These are phyloP conservation scores for Rhizopogon rudus DNA, from an alignment of 768 basidiomycete genomes.

Conservation along the genomic window DNA sequence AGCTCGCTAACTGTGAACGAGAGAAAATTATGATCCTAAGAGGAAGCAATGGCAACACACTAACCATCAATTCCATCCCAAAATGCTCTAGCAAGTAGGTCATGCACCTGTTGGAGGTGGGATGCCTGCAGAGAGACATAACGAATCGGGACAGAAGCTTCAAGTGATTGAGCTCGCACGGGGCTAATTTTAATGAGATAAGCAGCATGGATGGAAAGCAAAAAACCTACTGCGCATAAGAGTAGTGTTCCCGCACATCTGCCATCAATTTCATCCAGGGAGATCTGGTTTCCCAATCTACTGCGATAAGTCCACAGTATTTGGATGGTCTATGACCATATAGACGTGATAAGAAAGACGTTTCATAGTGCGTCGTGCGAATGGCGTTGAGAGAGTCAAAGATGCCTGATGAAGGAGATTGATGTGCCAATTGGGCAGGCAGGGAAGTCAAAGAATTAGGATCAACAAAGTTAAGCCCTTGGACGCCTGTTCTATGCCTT, in stretches of 20 bases:
- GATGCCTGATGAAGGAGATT: conserved; percentile 25
- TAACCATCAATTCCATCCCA: conserved; percentile 77
- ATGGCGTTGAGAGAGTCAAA: conserved; percentile 53
- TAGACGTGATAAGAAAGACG: conserved; percentile 64
- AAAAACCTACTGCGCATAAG: conserved; percentile 50
- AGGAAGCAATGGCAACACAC: conserved; percentile 8
- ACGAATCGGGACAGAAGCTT: conserved; percentile 48
- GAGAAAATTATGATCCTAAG: conserved; percentile 2
- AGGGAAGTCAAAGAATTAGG: conserved; percentile 20
- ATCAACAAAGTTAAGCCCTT: not conserved
- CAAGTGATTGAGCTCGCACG: conserved; percentile 39
- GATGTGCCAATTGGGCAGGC: conserved; percentile 20
- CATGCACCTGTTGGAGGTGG: conserved; percentile 70
- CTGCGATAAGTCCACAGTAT: conserved; percentile 38
- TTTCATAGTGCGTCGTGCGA: conserved; percentile 56
- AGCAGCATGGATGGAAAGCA: not conserved
- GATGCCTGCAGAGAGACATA: conserved; percentile 54
- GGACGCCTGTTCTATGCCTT: conserved; percentile 13
- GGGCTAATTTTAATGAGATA: conserved; percentile 37
- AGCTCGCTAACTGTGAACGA: conserved; percentile 58
- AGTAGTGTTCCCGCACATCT: conserved; percentile 65
- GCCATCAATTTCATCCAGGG: conserved; percentile 76
- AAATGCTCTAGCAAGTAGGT: conserved; percentile 60
- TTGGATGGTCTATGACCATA: conserved; percentile 33
- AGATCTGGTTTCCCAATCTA: conserved; percentile 68